Evolutionary conservation across 2,329 filamentous ascomycete genomes (phyloP).

Genomic region (Claviceps humidiphila): DNA sequence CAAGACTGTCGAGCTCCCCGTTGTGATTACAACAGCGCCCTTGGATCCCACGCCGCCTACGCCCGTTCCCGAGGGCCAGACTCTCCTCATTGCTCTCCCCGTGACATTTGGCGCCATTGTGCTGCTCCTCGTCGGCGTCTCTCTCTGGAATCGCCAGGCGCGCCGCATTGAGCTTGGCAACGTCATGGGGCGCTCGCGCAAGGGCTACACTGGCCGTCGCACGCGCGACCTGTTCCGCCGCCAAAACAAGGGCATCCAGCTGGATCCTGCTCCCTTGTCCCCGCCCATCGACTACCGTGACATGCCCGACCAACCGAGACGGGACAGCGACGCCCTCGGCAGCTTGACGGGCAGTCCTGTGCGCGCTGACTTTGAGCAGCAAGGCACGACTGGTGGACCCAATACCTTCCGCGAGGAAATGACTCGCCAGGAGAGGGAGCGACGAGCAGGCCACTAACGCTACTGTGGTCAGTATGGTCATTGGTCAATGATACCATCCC

Average conservation of each 20-base stretch:
- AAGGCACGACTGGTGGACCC: constrained; percentile 17
- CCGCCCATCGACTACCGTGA: constrained; percentile 15
- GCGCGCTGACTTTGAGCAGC: constrained; percentile 27
- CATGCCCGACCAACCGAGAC: constrained; percentile 10
- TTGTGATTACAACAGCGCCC: constrained; percentile 20
- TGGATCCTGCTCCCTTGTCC: constrained; percentile 22
- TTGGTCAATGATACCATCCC: too few relatives aligned
- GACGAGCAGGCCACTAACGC: background rate
- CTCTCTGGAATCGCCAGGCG: constrained; percentile 41
- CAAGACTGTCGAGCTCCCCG: constrained; percentile 30
- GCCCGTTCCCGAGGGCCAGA: constrained; percentile 21
- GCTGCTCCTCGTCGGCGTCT: constrained; percentile 38
- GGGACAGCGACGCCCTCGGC: constrained; percentile 35
- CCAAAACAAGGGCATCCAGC: constrained; percentile 29
- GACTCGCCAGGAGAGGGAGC: constrained; percentile 26
- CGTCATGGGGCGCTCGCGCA: constrained; percentile 33
- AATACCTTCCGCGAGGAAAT: constrained; percentile 40
- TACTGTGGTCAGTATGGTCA: too few relatives aligned
- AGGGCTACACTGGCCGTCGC: constrained; percentile 31
- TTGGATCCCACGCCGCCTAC: constrained; percentile 23
- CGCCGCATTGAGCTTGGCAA: constrained; percentile 37
- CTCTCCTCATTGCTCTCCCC: constrained; percentile 40
- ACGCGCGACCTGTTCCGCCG: constrained; percentile 22
- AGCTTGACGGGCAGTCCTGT: constrained; percentile 36
- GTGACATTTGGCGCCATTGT: constrained; percentile 32